Percentiles rank a stretch among this genome's conserved stretches.
phyloP scores from a whole-genome alignment of 1,139 yeast genomes.

The Ogataea hybrid region DNA sequence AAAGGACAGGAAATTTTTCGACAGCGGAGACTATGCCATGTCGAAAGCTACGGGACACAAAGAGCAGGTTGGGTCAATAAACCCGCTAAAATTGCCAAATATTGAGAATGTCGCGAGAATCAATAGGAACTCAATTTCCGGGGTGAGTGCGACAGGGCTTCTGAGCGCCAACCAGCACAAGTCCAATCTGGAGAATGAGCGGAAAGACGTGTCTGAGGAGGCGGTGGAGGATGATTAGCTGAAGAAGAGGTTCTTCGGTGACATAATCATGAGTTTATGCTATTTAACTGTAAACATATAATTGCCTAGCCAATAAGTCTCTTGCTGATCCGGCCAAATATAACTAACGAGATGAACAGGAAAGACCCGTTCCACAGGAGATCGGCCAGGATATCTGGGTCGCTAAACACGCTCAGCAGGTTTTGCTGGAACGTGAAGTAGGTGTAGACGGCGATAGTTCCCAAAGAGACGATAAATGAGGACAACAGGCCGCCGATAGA shows the following conservation, averaged over 20 bases:
- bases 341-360: slow-evolving; percentile 50
- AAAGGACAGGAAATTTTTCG: slow-evolving; percentile 91
- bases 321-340: slow-evolving; percentile 55
- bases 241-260: slow-evolving; percentile 11
- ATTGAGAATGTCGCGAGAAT: slow-evolving; percentile 35
- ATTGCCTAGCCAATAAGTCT: slow-evolving; percentile 34
- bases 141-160: slow-evolving; percentile 25
- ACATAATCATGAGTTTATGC: slow-evolving; percentile 3
- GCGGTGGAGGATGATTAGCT: slow-evolving; percentile 17
- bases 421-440: slow-evolving; percentile 7
- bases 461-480: slow-evolving; percentile 42
- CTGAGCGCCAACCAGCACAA: slow-evolving; percentile 26
- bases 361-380: slow-evolving; percentile 51
- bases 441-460: slow-evolving; percentile 40
- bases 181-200: slow-evolving; percentile 33
- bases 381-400: slow-evolving; percentile 19
- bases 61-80: slow-evolving; percentile 30
- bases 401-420: not conserved
- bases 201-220: slow-evolving; percentile 22
- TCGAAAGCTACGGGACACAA: slow-evolving; percentile 52
- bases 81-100: slow-evolving; percentile 31
- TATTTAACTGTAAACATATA: slow-evolving; percentile 9
- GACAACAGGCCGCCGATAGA: slow-evolving; percentile 63
- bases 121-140: slow-evolving; percentile 35
- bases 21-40: slow-evolving; percentile 96